These are phyloP conservation scores for Maudiozyma humilis DNA, from an alignment of 1,139 yeast genomes.

Conservation along the genomic window DNA sequence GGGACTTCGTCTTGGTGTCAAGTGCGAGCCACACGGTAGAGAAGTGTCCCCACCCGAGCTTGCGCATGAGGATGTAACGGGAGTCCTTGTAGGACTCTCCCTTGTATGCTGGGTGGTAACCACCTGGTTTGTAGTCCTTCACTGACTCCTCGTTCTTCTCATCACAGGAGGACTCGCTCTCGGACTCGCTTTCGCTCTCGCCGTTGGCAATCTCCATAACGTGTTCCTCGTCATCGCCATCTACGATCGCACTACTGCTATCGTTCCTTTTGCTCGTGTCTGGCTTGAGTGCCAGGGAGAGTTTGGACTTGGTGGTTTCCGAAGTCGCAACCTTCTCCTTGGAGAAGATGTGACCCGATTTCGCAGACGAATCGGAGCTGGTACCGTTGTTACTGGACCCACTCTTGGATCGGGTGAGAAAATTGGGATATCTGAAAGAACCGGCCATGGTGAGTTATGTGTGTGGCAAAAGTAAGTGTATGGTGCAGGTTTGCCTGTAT, in stretches of 20 bases:
- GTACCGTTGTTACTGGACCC: background rate
- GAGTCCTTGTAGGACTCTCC: constrained; percentile 60
- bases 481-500: too few species aligned
- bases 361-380: background rate
- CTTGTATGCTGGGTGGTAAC: constrained; percentile 69
- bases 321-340: constrained; percentile 2
- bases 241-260: background rate
- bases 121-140: constrained; percentile 64
- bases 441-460: constrained; percentile 15
- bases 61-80: constrained; percentile 54
- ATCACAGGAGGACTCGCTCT: constrained; percentile 31
- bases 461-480: too few species aligned
- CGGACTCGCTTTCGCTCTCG: constrained; percentile 15
- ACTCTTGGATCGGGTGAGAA: constrained; percentile 8
- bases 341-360: background rate
- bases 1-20: constrained; percentile 41
- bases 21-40: constrained; percentile 73
- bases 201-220: constrained; percentile 1
- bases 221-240: constrained; percentile 8
- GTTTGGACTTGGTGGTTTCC: constrained; percentile 18
- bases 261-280: background rate
- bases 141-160: constrained; percentile 56
- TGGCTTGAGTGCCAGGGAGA: constrained; percentile 22
- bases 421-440: constrained; percentile 20
- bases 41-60: constrained; percentile 78